phyloP scores from a whole-genome alignment of 345 rosid genomes.

The Ceriops zippeliana region DNA sequence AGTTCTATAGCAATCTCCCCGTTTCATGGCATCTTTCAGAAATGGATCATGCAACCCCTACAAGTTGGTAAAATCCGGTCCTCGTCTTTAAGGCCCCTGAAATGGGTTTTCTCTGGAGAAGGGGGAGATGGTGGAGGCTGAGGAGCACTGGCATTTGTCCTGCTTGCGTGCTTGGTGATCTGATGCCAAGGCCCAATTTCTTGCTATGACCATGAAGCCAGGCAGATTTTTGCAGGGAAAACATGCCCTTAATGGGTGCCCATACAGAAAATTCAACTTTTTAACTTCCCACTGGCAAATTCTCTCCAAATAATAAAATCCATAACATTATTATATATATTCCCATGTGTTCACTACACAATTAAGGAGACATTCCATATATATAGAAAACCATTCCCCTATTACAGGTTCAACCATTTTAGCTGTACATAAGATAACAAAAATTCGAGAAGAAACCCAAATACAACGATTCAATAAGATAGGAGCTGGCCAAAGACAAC shows the following conservation, averaged over 20 bases:
- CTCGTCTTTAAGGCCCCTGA: constrained; percentile 92
- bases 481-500: background rate
- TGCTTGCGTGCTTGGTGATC: constrained; percentile 76
- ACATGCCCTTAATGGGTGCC: constrained; percentile 83
- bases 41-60: constrained; percentile 90
- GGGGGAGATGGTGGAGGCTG: constrained; percentile 53
- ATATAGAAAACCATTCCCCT: too few species aligned
- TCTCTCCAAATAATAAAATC: background rate
- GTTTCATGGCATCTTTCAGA: constrained; percentile 93
- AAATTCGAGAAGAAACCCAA: too few species aligned
- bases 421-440: too few species aligned
- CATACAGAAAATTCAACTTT: constrained; percentile 13
- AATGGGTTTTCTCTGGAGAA: constrained; percentile 95
- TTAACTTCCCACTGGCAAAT: background rate
- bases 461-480: too few species aligned
- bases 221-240: constrained; percentile 57
- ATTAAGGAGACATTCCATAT: too few species aligned
- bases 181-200: constrained; percentile 42
- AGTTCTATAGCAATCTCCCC: constrained; percentile 94
- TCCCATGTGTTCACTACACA: too few species aligned
- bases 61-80: constrained; percentile 90
- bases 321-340: too few species aligned
- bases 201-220: constrained; percentile 38
- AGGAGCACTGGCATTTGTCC: constrained; percentile 52
- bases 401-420: too few species aligned